Base-by-base conservation (phyloP, 2,329 filamentous ascomycete genomes). In the Chaetomiaceae sp. region DNA sequence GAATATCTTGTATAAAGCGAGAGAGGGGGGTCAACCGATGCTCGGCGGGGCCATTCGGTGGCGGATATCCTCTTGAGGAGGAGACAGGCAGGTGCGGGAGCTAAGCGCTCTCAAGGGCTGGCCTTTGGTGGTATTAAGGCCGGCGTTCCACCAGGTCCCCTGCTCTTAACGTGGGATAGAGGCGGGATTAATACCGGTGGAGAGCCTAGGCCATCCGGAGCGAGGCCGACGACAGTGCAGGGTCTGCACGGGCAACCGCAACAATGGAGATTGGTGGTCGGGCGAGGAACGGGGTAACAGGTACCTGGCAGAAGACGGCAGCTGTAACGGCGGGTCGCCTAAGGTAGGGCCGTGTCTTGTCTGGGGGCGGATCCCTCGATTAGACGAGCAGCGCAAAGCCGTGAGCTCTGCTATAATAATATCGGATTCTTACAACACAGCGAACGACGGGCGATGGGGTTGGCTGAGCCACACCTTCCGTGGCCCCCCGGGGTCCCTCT, bases 181-280 rank as follows among this genome's bases (percentile, higher is more conserved):
- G 64, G 65, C 68, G 65, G 67, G 65, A 68, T 70, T 66, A 70
- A 69, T 70, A 70, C 66, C 67, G 64, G 64, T 62, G 61, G 61
- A 64, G 66, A 67, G 62, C 58, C 61, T 59, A 63, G 61, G 62
- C 62, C 60, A 65, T 60, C 62, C 66, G 69, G 69, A 72, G 67
- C 68, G 68, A 69, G 68, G 64, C 65, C 68, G 64, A 69, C 63
- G 55, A 60, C 58, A 62, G 55, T 60, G 62, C 65, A 69, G 65
- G 69, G 67, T 55, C 59, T 62, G 66, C 63, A 68, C 63, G 64
- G 63, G 61, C 59, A 56, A 56, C 55, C 51, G 57, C 55, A 57
- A 56, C 48, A 51, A 48, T 58, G 55, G 54, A 54, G 57, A 53
- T 54, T 29, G 47, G 51, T 24, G 45, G 40, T 36, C 36, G 42